Evolutionary conservation across 352 stramenopile genomes (phyloP).

Genomic region (Globisporangium spinosum): DNA sequence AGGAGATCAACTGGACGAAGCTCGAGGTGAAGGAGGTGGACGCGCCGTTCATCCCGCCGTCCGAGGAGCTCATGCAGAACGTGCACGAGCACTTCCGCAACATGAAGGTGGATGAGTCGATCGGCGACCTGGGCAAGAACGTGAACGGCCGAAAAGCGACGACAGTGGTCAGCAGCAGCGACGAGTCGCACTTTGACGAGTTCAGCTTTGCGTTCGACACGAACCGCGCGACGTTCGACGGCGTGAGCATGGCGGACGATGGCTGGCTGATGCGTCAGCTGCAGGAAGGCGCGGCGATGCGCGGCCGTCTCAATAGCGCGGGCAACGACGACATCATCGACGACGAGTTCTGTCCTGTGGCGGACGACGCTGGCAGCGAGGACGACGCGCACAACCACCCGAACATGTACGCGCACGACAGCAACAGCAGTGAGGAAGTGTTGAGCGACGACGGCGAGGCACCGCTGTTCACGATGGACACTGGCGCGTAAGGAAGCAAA

Average conservation of each 20-base stretch:
- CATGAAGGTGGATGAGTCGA: slow-evolving; percentile 85
- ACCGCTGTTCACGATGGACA: slow-evolving; percentile 19
- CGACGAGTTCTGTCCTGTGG: slow-evolving; percentile 16
- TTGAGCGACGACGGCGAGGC: slow-evolving; percentile 54
- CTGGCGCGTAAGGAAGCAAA: slow-evolving; percentile 1
- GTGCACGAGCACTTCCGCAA: slow-evolving; percentile 87
- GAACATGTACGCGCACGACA: slow-evolving; percentile 49
- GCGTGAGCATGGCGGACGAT: slow-evolving; percentile 79
- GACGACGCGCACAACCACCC: slow-evolving; percentile 39
- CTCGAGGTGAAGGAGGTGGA: slow-evolving; percentile 80
- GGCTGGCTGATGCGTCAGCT: slow-evolving; percentile 81
- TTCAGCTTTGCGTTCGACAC: slow-evolving; percentile 87
- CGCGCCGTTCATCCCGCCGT: slow-evolving; percentile 74
- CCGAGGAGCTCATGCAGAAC: slow-evolving; percentile 83
- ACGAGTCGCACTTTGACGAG: slow-evolving; percentile 83
- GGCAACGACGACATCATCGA: slow-evolving; percentile 50
- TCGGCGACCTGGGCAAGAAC: slow-evolving; percentile 57
- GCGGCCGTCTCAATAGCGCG: slow-evolving; percentile 59
- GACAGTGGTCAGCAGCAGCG: slow-evolving; percentile 28
- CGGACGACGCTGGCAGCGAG: slow-evolving; percentile 54
- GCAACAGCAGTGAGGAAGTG: slow-evolving; percentile 45
- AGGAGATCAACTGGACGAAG: slow-evolving; percentile 59
- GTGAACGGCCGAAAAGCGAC: slow-evolving; percentile 56
- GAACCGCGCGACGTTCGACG: slow-evolving; percentile 69
- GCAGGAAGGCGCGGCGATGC: slow-evolving; percentile 70